Evolutionary conservation across 495 filamentous ascomycete genomes (phyloP).

Genomic region (Delitschia confertaspora): DNA sequence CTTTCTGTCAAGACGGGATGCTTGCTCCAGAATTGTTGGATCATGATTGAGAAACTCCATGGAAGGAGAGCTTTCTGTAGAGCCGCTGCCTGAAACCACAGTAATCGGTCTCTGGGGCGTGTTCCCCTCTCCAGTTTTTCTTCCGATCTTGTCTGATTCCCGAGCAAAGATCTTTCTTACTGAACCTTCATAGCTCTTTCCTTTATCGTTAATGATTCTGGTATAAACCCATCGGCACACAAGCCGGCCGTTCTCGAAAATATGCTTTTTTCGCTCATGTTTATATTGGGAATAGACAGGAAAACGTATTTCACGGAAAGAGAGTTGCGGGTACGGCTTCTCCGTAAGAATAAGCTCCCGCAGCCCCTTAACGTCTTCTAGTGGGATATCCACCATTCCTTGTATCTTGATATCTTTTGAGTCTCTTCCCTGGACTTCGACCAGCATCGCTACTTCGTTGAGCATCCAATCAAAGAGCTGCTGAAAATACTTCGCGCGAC

Average conservation of each 20-base stretch:
- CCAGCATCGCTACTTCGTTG: slow-evolving; percentile 49
- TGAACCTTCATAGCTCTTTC: slow-evolving; percentile 13
- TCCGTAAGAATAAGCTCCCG: slow-evolving; percentile 48
- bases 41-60: neutral
- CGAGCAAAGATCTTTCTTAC: slow-evolving; percentile 1
- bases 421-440: slow-evolving; percentile 39
- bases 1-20: neutral
- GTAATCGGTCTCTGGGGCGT: too few relatives aligned
- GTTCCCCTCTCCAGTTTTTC: too few relatives aligned
- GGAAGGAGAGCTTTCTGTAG: neutral
- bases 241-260: slow-evolving; percentile 16
- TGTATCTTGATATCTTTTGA: slow-evolving; percentile 34
- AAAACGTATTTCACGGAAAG: slow-evolving; percentile 26
- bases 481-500: slow-evolving; percentile 16
- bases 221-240: slow-evolving; percentile 28
- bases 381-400: slow-evolving; percentile 38
- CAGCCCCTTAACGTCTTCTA: slow-evolving; percentile 30
- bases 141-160: neutral
- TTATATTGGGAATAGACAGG: neutral
- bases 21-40: neutral
- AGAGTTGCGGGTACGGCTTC: slow-evolving; percentile 35
- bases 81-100: too few relatives aligned
- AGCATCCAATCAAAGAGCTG: slow-evolving; percentile 21
- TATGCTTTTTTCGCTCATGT: slow-evolving; percentile 28
- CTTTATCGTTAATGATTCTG: slow-evolving; percentile 1